Evolutionary conservation across 805 yeast genomes (phyloP).

Genomic region (Myxozyma mucilagina): DNA sequence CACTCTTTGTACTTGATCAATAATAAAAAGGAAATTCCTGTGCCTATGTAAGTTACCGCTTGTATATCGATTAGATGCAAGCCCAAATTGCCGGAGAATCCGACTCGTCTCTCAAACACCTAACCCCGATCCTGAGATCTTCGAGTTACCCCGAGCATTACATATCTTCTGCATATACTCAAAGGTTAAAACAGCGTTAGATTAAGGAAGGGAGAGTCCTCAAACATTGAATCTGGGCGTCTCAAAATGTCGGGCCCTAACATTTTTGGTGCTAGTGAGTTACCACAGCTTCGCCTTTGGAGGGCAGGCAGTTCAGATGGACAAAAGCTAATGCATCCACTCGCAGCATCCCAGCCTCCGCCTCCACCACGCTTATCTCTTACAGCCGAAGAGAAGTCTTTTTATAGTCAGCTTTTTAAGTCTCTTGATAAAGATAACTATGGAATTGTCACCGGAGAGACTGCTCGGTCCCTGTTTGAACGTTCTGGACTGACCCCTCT

Average conservation of each 20-base stretch:
- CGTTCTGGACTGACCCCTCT: constrained; percentile 80
- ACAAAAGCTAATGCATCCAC: background rate
- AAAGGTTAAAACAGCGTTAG: background rate
- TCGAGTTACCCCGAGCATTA: background rate
- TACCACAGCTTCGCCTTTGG: background rate
- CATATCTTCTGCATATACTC: background rate
- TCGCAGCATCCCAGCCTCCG: constrained; percentile 3
- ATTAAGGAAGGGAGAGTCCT: background rate
- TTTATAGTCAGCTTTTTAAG: constrained; percentile 73
- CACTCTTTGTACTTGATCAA: background rate
- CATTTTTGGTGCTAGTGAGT: constrained; percentile 7
- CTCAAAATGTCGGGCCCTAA: constrained; percentile 1
- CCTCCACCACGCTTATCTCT: constrained; percentile 22
- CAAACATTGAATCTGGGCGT: background rate
- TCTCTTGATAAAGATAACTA: constrained; percentile 74
- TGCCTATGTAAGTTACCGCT: background rate
- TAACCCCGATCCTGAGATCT: background rate
- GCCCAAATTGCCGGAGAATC: constrained; percentile 8
- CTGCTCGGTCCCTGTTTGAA: constrained; percentile 78
- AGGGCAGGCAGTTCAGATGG: background rate
- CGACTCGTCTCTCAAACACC: background rate
- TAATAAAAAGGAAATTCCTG: background rate
- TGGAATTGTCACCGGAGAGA: constrained; percentile 86
- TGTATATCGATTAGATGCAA: background rate
- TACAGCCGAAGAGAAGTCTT: constrained; percentile 71